Percentiles rank a stretch among this genome's conserved stretches.
Conservation (phyloP, 1,284 basidiomycete species). For the Papiliotrema fonsecae region DNA sequence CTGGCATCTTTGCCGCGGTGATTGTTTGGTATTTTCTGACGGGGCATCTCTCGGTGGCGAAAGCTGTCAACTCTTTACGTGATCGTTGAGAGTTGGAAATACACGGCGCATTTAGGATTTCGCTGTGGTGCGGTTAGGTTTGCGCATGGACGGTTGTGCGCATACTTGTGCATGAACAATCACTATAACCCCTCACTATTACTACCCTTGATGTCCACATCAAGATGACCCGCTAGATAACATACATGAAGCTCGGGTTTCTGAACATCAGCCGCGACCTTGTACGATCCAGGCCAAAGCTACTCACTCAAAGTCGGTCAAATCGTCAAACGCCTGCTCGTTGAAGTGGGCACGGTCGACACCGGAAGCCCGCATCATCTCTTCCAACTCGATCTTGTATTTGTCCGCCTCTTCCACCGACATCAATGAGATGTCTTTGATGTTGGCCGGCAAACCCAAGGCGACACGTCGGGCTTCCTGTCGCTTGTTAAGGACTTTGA, state of each 20-base stretch:
- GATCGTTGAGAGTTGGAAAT: no score
- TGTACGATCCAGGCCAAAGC: background rate
- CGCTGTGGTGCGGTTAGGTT: no score
- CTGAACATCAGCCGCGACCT: background rate
- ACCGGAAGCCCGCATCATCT: constrained; percentile 13
- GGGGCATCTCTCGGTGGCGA: no score
- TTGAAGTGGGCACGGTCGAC: constrained; percentile 16
- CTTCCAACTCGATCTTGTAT: constrained; percentile 23
- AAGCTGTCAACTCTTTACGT: no score
- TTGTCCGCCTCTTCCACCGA: constrained; percentile 20
- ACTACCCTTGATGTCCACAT: no score
- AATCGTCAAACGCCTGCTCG: constrained; percentile 18
- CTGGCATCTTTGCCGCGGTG: no score
- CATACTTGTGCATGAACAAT: no score
- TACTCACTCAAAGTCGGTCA: constrained; percentile 15
- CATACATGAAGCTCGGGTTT: constrained; percentile 14
- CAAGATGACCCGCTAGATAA: constrained; percentile 1
- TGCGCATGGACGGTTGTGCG: no score
- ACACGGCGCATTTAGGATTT: no score
- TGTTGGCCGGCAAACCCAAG: constrained; percentile 32
- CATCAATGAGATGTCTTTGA: constrained; percentile 43
- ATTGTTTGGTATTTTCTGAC: no score
- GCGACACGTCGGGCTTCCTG: constrained; percentile 37
- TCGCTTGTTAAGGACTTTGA: constrained; percentile 31
- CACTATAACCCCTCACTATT: no score